Conservation (phyloP, 176 grass and related monocot genomes). For the Phoenix dactylifera region DNA sequence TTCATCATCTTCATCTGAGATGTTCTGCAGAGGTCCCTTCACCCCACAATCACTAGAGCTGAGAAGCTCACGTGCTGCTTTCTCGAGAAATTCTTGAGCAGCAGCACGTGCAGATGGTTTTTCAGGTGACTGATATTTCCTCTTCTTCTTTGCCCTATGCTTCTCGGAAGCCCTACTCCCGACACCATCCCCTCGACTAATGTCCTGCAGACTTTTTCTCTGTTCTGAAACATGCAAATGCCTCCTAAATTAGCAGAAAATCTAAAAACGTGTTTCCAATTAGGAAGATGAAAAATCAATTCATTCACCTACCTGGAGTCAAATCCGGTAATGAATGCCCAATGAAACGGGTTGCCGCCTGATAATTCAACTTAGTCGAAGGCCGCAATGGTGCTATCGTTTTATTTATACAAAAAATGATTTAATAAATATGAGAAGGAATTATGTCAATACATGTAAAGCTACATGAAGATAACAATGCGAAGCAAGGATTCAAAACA, state of each 20-base stretch:
- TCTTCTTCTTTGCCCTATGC: constrained; percentile 56
- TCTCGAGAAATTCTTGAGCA: constrained; percentile 82
- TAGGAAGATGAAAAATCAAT: constrained; percentile 10
- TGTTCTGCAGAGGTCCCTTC: constrained; percentile 55
- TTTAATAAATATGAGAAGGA: background rate
- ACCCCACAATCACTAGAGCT: constrained; percentile 24
- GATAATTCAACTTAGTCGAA: constrained; percentile 59
- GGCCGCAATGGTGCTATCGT: constrained; percentile 61
- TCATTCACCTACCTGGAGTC: constrained; percentile 40
- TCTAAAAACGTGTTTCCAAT: background rate
- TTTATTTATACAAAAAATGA: background rate
- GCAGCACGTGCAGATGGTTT: constrained; percentile 52
- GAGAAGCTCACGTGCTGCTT: constrained; percentile 71
- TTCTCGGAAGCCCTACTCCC: constrained; percentile 21
- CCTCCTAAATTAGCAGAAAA: background rate
- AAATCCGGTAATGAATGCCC: constrained; percentile 63
- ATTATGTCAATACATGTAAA: background rate
- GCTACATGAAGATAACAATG: background rate
- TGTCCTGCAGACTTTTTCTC: constrained; percentile 55
- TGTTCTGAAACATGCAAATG: constrained; percentile 54
- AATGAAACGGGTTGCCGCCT: constrained; percentile 82
- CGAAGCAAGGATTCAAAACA: too few relatives aligned
- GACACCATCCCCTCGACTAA: constrained; percentile 50
- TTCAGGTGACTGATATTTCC: constrained; percentile 41
- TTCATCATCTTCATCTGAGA: constrained; percentile 54